A percentile compares a stretch with the other conserved stretches of the same genome.
Conservation (phyloP, 768 basidiomycete genomes). For the Suillus hirtellus region DNA sequence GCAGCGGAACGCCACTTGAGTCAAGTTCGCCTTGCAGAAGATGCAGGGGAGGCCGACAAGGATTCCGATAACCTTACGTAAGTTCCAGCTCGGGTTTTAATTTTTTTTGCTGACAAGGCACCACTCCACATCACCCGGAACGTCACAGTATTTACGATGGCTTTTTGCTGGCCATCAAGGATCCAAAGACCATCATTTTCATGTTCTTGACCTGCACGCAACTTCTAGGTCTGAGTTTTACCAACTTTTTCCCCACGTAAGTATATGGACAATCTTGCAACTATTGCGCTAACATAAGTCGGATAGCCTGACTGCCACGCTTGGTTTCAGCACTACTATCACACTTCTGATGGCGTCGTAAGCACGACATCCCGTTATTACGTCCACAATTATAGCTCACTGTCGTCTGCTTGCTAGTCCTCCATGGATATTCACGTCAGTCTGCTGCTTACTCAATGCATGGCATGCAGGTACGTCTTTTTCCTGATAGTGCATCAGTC, state of each 20-base stretch:
- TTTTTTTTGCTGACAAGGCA: neutral
- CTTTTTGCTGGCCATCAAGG: conserved; percentile 54
- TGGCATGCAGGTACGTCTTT: conserved; percentile 49
- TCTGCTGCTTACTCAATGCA: conserved; percentile 51
- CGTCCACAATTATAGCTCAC: neutral
- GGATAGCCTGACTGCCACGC: conserved; percentile 53
- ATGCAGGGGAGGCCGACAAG: conserved; percentile 65
- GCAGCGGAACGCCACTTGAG: conserved; percentile 56
- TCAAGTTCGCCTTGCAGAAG: conserved; percentile 68
- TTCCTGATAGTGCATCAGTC: conserved; percentile 8
- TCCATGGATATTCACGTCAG: conserved; percentile 59
- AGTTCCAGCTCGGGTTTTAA: conserved; percentile 6
- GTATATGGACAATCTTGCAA: conserved; percentile 13
- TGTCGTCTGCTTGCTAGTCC: conserved; percentile 39
- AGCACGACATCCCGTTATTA: conserved; percentile 19
- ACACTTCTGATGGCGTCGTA: conserved; percentile 66
- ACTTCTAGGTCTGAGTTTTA: conserved; percentile 57
- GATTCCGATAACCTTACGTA: conserved; percentile 33
- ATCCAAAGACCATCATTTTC: conserved; percentile 55
- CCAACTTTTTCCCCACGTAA: conserved; percentile 60
- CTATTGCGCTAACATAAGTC: neutral
- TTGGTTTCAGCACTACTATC: conserved; percentile 60
- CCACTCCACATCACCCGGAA: neutral
- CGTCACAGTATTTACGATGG: conserved; percentile 46
- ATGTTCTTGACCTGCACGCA: conserved; percentile 51